Base-by-base conservation (phyloP, 169 alveolate genomes). In the Plasmodium inui region DNA sequence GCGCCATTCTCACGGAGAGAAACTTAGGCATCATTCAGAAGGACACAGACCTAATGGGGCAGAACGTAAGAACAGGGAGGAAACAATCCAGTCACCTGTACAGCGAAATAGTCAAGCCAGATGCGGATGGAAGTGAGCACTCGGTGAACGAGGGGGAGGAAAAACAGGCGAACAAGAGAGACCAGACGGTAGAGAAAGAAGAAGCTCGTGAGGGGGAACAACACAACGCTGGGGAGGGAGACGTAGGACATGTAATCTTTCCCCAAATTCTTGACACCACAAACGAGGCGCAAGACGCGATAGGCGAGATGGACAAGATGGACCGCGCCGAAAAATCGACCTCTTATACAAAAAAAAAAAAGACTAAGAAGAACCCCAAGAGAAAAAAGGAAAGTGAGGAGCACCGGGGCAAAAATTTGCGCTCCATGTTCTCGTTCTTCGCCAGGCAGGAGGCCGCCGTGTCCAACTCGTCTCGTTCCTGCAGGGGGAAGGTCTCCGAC, bases 71-170 rank as follows among this genome's bases (percentile, higher is more conserved):
- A 34, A 67, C 12, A 5, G 34, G 19, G 26, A 32, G 28, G 34
- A 83, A 83, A 83, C 71, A 39, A 12, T n/a, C 83, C 12, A 83
- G 92, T 26, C 92, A 83, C 26, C 70, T 83, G 73, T 83, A 83
- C 50, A 83, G 28, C 55, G 92, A 83, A 83, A 83, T 70, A 26
- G 82, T 44, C 30, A 83, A 83, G 30, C 30, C 46, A 0, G 44
- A 55, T 34, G 26, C 19, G 37, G 22, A 5, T 57, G 39, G 46
- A 6, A 46, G 41, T 30, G 55, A 57, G 19, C 61, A 83, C 28
- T 19, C 80, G 1, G 14, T n/a, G 39, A 37, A 26, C 26, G 74
- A 83, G 26, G 81, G 71, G 34, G 73, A 82, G 22, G 26, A n/a
- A 26, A 32, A 22, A 28, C 71, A 81, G 44, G 44, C 5, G 44